phyloP scores from a whole-genome alignment of 1,284 basidiomycete species.

The Cystobasidiaceae sp. region DNA sequence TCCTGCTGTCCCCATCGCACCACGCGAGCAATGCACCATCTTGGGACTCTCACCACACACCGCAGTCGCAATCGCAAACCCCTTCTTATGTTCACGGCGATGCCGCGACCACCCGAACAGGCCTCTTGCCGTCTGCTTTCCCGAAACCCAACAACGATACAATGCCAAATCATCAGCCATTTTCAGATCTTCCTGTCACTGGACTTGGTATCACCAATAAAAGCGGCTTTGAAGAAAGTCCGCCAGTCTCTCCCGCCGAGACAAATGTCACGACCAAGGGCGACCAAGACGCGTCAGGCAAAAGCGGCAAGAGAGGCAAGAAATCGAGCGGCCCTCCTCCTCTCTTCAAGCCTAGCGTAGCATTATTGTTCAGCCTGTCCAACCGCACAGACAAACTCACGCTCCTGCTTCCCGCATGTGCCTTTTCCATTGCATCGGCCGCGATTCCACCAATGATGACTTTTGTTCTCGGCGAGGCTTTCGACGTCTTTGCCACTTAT shows the following conservation, averaged over 20 bases:
- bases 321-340: constrained; percentile 15
- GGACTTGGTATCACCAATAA: neutral
- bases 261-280: neutral
- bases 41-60: neutral
- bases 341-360: constrained; percentile 22
- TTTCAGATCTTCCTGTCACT: neutral
- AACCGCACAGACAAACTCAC: constrained; percentile 21
- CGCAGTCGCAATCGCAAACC: neutral
- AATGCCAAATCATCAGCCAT: neutral
- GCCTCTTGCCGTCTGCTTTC: neutral
- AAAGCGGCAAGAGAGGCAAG: neutral
- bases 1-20: too few species aligned
- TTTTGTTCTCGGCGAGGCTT: constrained; percentile 74
- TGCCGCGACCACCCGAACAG: too few species aligned
- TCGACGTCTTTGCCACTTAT: constrained; percentile 66
- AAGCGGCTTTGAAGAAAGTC: neutral
- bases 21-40: neutral
- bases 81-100: too few species aligned
- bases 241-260: constrained; percentile 8
- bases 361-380: constrained; percentile 25
- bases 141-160: neutral
- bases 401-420: constrained; percentile 61
- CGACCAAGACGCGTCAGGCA: neutral
- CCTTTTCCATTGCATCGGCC: constrained; percentile 64
- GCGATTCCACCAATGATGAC: constrained; percentile 91